Percentiles rank a stretch among this genome's conserved stretches.
Evolutionary conservation across 768 basidiomycete genomes (phyloP).

Genomic region (Trametes cinnabarina): DNA sequence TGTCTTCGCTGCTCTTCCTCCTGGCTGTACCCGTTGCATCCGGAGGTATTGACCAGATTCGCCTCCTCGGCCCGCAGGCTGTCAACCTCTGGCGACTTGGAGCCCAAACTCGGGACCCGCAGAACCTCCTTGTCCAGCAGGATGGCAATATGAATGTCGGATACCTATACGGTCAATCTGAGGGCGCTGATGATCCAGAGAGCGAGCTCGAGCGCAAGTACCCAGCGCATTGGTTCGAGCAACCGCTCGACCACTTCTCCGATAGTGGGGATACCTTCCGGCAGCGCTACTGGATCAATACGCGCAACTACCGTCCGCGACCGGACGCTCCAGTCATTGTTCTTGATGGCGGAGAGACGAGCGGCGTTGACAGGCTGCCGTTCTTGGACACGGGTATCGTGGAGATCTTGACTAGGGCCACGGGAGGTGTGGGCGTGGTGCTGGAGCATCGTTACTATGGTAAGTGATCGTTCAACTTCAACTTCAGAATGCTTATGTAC

Average conservation of each 20-base stretch:
- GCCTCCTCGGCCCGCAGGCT: conserved; percentile 50
- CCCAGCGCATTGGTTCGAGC: conserved; percentile 67
- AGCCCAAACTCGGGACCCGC: neutral
- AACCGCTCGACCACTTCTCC: conserved; percentile 80
- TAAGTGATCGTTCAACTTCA: too few relatives aligned
- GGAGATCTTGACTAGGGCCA: conserved; percentile 80
- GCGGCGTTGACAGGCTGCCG: conserved; percentile 61
- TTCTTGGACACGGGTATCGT: conserved; percentile 62
- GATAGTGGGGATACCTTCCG: conserved; percentile 60
- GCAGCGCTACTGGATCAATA: conserved; percentile 93
- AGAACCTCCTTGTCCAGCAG: conserved; percentile 4
- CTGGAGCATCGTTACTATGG: conserved; percentile 69
- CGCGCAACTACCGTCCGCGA: conserved; percentile 70
- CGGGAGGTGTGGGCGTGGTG: conserved; percentile 86
- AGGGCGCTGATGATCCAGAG: neutral
- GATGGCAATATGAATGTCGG: neutral
- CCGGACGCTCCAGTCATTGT: conserved; percentile 82
- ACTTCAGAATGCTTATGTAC: too few relatives aligned
- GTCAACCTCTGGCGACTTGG: conserved; percentile 63
- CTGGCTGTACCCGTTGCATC: neutral
- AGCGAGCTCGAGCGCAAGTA: conserved; percentile 37
- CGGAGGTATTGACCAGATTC: conserved; percentile 19
- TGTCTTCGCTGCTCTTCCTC: conserved; percentile 1
- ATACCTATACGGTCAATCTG: neutral
- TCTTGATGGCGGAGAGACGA: conserved; percentile 92